Evolutionary conservation across 306 rosid species (phyloP).

Genomic region (Ormosia semicastrata): DNA sequence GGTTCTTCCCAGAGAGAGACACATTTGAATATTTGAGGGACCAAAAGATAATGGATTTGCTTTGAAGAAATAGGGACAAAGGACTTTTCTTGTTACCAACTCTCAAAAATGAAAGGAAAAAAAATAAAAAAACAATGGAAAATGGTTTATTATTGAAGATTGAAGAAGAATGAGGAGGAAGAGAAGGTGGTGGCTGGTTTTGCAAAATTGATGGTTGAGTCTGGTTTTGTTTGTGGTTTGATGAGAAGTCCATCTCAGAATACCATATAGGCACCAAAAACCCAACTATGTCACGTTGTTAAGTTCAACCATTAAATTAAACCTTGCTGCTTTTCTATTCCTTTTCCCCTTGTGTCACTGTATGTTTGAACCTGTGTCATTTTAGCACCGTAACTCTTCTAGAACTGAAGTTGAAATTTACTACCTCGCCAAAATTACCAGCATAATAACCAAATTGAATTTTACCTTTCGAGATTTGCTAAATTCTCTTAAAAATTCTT

Average conservation of each 20-base stretch:
- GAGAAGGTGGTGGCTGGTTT: background rate
- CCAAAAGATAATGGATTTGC: slow-evolving; percentile 24
- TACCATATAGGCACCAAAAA: background rate
- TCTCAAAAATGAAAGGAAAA: background rate
- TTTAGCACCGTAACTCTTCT: background rate
- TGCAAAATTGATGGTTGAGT: background rate
- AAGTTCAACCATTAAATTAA: background rate
- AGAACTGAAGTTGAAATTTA: no score
- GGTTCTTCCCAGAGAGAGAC: slow-evolving; percentile 37
- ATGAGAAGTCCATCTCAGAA: slow-evolving; percentile 35
- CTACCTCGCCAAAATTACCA: no score
- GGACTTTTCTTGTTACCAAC: background rate
- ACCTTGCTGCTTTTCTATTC: no score
- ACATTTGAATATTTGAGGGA: background rate
- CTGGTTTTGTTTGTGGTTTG: slow-evolving; percentile 20
- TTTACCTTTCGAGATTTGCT: no score
- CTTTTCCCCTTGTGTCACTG: background rate
- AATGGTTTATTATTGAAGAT: slow-evolving; percentile 12
- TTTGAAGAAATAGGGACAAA: slow-evolving; percentile 31
- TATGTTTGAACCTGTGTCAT: background rate
- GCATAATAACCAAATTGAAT: no score
- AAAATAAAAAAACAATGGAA: background rate
- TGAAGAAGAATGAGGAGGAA: background rate
- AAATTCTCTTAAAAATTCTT: no score
- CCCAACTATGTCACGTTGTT: background rate